phyloP scores from a whole-genome alignment of 2,329 filamentous ascomycete species.

The Diaporthe sp. region DNA sequence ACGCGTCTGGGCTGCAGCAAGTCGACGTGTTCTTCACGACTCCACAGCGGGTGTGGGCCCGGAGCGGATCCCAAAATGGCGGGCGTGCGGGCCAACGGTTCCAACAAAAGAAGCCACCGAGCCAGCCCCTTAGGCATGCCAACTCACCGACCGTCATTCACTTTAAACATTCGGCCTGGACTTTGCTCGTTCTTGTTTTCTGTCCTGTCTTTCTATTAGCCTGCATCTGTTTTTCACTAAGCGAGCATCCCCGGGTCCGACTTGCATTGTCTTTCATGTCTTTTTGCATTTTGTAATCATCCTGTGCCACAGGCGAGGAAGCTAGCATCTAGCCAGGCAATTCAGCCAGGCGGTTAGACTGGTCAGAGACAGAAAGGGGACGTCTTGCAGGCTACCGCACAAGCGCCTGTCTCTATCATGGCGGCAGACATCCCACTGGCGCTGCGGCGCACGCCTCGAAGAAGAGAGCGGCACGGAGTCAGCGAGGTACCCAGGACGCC shows the following conservation, averaged over 20 bases:
- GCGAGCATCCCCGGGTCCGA: not conserved
- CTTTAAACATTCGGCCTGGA: not conserved
- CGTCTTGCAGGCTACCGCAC: not conserved
- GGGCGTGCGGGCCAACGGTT: not conserved
- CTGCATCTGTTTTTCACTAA: not conserved
- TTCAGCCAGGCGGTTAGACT: not conserved
- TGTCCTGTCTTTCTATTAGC: not conserved
- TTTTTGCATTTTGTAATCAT: not conserved
- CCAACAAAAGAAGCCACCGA: conserved; percentile 19
- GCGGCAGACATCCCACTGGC: conserved; percentile 25
- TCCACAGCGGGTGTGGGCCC: conserved; percentile 17
- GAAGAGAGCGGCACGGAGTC: not conserved
- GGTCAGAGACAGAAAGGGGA: not conserved
- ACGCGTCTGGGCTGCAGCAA: conserved; percentile 5
- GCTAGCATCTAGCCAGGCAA: not conserved
- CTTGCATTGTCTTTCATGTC: not conserved
- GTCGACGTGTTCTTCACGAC: conserved; percentile 31
- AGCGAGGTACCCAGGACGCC: not conserved
- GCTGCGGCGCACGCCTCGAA: conserved; percentile 35
- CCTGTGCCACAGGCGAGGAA: not conserved
- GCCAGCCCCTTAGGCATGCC: conserved; percentile 4
- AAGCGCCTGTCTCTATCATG: not conserved
- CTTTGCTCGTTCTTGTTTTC: not conserved
- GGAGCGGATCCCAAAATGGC: not conserved
- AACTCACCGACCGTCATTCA: conserved; percentile 21